Evolutionary conservation across 169 alveolate species (phyloP).

Genomic region (Amoebophrya sp.): DNA sequence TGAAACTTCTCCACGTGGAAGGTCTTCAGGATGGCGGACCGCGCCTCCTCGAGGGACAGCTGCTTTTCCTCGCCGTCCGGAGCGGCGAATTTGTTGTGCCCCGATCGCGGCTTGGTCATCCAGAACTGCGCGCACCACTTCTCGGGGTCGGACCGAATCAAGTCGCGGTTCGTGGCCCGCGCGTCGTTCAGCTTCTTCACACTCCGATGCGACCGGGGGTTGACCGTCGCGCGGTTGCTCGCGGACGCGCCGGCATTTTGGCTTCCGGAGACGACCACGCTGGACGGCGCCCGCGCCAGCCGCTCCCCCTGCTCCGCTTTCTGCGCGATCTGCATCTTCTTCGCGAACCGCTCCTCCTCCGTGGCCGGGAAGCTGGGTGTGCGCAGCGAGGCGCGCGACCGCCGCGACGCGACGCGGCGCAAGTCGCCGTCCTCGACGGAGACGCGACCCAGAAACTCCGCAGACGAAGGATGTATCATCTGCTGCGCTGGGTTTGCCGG

Average conservation of each 20-base stretch:
- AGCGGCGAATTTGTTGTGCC: neutral
- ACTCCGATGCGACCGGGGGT: no score
- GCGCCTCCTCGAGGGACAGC: neutral
- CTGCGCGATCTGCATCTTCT: neutral
- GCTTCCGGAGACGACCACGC: no score
- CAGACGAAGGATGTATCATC: no score
- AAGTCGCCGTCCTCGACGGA: neutral
- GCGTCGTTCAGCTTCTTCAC: no score
- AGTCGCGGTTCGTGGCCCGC: no score
- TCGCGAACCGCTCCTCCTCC: neutral
- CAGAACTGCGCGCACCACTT: neutral
- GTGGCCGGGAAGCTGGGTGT: neutral
- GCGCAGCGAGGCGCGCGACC: neutral
- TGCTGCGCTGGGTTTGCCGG: no score
- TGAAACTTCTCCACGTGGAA: neutral
- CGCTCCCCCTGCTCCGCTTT: neutral
- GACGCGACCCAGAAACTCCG: no score
- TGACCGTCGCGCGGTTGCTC: no score
- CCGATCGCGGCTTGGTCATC: neutral
- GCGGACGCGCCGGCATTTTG: no score
- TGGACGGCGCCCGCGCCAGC: no score
- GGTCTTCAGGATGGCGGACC: neutral
- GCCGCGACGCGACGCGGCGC: neutral
- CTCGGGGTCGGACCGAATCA: neutral
- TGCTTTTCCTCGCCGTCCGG: neutral